Evolutionary conservation across 1,284 basidiomycete species (phyloP), one percentile per base, ranked within the genome.

Genomic region (Boletus hoseneyae): DNA sequence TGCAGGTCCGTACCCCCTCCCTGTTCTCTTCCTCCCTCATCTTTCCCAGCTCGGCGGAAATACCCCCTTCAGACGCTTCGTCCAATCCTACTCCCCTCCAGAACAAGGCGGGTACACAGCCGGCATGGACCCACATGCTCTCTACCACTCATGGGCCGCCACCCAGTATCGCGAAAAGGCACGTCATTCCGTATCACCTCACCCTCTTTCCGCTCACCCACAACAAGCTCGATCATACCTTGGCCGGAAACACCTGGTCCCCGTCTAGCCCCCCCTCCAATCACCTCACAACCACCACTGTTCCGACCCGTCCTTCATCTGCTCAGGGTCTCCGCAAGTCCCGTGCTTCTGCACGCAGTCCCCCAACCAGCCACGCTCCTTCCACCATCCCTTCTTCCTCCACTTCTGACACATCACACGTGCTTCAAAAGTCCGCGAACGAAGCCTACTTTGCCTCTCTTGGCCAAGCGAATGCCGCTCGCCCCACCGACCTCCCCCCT

Each of bases 111-210:
- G 90, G 5, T 92, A 88, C 71, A 80, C 73, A 40, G 80, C 84
- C 45, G 78, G 74, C 46, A 80, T 87, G 69, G 82, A 74, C 51
- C 71, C 87, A 47, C 79, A 85, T 56, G 88, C 93, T 47, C 92
- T 85, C 51, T 97, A 97, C 70, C 90, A 92, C 65, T 89, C 81
- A 38, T 96, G 93, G 91, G 89, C 93, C 4, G 93, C 93, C 2
- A 75, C 87, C 4, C 91, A 96, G 70, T 97, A 96, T 70, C 82
- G 89, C 41, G 88, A 93, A 70, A 97, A 95, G 78, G 91, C 90
- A 53, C 3, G 66, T 18, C 56, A 0, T 43, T 51, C 46, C 45
- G 4, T 32, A 43, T 10, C 3, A 3, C 27, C 21, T 30, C 7
- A 12, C 29, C 33, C 34, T 9, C 1, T 19, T 12, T 27, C 47